phyloP scores from a whole-genome alignment of 2,329 filamentous ascomycete species.

The Ophiostoma pallidulum region DNA sequence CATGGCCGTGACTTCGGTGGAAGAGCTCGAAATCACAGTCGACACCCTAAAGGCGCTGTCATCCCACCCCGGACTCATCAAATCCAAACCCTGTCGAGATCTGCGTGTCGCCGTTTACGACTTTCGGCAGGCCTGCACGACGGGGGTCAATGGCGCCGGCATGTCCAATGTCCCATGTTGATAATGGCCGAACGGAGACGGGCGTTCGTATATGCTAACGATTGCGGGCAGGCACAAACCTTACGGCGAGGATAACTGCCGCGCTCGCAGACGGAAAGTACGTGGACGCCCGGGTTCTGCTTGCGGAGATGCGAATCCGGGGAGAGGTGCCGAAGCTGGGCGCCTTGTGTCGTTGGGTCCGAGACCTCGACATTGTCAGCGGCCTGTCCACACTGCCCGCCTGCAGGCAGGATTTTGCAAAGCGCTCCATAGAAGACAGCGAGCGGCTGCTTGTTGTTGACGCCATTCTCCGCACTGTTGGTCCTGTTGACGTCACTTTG shows the following conservation, averaged over 20 bases:
- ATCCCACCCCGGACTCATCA: constrained; percentile 52
- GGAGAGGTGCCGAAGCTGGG: constrained; percentile 56
- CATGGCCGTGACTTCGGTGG: constrained; percentile 46
- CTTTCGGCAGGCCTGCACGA: constrained; percentile 60
- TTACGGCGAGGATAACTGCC: constrained; percentile 57
- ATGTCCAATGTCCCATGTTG: constrained; percentile 13
- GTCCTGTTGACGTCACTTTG: constrained; percentile 45
- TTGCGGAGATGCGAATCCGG: constrained; percentile 63
- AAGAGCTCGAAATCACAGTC: constrained; percentile 58
- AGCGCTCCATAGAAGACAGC: constrained; percentile 37
- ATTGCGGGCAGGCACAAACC: constrained; percentile 43
- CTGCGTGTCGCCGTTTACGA: constrained; percentile 58
- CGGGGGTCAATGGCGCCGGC: constrained; percentile 51
- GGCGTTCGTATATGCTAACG: constrained; percentile 8
- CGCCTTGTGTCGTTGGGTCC: constrained; percentile 62
- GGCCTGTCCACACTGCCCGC: constrained; percentile 49
- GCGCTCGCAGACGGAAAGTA: constrained; percentile 58
- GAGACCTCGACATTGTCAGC: constrained; percentile 60
- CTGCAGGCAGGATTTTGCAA: constrained; percentile 24
- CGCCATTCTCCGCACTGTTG: constrained; percentile 52
- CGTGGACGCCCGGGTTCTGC: constrained; percentile 52
- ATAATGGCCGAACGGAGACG: not conserved
- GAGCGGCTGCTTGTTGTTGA: constrained; percentile 54
- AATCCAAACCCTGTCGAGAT: constrained; percentile 58
- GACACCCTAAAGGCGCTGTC: constrained; percentile 53